Percentiles rank a stretch among this genome's conserved stretches.
These are phyloP conservation scores for Globisporangium paddicum DNA, from an alignment of 352 stramenopile species.

Conservation along the genomic window DNA sequence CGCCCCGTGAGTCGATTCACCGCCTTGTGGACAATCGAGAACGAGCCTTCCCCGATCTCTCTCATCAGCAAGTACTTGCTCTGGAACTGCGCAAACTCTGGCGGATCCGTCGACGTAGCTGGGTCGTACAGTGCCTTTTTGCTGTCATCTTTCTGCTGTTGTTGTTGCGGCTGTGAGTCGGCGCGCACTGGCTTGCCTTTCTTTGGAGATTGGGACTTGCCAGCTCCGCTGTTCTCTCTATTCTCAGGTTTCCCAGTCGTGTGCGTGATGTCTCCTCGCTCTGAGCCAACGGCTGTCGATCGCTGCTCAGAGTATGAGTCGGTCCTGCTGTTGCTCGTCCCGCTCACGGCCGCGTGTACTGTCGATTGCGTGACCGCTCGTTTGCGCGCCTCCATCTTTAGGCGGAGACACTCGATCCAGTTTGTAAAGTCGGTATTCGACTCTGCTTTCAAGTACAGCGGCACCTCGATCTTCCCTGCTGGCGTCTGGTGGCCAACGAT, in stretches of 20 bases:
- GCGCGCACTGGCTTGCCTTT: not conserved
- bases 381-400: slow-evolving; percentile 51
- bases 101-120: slow-evolving; percentile 21
- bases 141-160: not conserved
- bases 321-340: not conserved
- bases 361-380: slow-evolving; percentile 20
- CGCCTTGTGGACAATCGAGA: slow-evolving; percentile 76
- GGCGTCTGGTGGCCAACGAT: slow-evolving; percentile 31
- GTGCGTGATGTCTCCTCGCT: not conserved
- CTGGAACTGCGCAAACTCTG: slow-evolving; percentile 50
- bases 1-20: slow-evolving; percentile 61
- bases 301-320: slow-evolving; percentile 5
- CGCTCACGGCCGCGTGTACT: slow-evolving; percentile 6
- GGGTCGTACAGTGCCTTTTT: not conserved
- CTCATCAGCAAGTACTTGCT: slow-evolving; percentile 69
- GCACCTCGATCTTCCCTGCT: slow-evolving; percentile 34
- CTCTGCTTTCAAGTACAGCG: slow-evolving; percentile 48
- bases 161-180: not conserved
- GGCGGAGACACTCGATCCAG: slow-evolving; percentile 44
- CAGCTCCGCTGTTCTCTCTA: not conserved
- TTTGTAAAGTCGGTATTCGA: slow-evolving; percentile 30
- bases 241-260: not conserved
- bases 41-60: slow-evolving; percentile 80
- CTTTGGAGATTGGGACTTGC: not conserved
- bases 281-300: not conserved